Conservation (phyloP, 2,329 filamentous ascomycete species). For the Aspergillus neotritici region DNA sequence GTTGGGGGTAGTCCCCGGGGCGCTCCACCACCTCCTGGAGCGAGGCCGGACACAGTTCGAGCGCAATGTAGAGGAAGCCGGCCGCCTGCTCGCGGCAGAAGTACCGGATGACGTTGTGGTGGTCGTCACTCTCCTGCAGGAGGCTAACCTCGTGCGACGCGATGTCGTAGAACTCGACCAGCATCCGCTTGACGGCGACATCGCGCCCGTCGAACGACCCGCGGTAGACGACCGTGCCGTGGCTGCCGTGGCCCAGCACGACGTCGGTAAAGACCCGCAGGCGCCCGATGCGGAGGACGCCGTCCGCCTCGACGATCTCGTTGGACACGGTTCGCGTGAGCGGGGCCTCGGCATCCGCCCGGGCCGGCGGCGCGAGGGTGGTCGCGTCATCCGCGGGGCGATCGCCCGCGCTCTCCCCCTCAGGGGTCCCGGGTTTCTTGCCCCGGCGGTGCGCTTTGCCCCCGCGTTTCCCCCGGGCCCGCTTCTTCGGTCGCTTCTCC, state of each 20-base stretch:
- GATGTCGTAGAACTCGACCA: constrained; percentile 92
- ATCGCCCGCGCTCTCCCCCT: constrained; percentile 50
- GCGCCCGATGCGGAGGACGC: constrained; percentile 56
- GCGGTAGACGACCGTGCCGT: constrained; percentile 92
- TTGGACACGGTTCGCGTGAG: constrained; percentile 50
- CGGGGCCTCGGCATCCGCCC: constrained; percentile 58
- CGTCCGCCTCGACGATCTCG: constrained; percentile 55
- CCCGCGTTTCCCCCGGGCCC: constrained; percentile 65
- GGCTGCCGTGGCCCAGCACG: constrained; percentile 71
- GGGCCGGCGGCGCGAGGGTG: constrained; percentile 34
- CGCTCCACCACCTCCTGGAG: constrained; percentile 85
- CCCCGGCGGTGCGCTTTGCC: constrained; percentile 59
- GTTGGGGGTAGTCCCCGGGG: constrained; percentile 58
- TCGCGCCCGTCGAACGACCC: constrained; percentile 91
- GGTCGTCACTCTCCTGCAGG: constrained; percentile 87
- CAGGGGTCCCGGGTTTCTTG: constrained; percentile 47
- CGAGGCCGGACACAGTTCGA: constrained; percentile 90
- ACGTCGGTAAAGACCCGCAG: constrained; percentile 56
- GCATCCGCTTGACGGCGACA: constrained; percentile 94
- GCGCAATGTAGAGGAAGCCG: constrained; percentile 90
- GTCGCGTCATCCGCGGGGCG: constrained; percentile 55
- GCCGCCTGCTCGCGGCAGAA: constrained; percentile 84
- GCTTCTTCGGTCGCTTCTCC: constrained; percentile 60
- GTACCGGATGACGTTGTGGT: constrained; percentile 94
- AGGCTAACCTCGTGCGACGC: constrained; percentile 90